Evolutionary conservation across 768 basidiomycete genomes (phyloP), one percentile per base, ranked within the genome.

Genomic region (Suillus ampliporus): DNA sequence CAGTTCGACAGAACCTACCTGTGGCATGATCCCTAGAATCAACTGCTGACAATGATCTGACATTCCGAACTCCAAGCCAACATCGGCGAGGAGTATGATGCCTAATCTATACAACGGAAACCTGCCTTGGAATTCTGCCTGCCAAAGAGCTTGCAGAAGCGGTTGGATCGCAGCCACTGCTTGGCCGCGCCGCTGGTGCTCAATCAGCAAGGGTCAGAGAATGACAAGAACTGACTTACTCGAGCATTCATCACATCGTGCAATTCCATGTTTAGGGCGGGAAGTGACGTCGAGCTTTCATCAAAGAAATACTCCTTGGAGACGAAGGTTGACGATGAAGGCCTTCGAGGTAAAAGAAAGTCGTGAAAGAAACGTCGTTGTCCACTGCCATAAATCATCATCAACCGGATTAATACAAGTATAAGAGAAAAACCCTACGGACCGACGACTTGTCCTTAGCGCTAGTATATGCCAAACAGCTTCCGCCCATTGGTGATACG

Each of bases 1-100:
- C 19, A 53, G 13, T 62, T 38, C 38, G 19, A 43, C n/a, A 50
- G 47, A 21, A 66, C 78, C 63, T 62, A 89, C 93, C 78, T 94
- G 93, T 23, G 93, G 93, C 81, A 94, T 84, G 51, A 94, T 86
- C 63, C 91, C 92, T 53, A 92, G 89, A 51, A 95, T 67, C 56
- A 94, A 81, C 61, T 80, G 82, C 65, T 78, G 80, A 61, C 86
- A 88, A 63, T 86, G 82, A 68, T 85, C 84, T 15, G 89, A 83
- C 84, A 94, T 86, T 17, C 88, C 89, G 70, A 91, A 89, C 68
- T 94, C 91, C 21, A 94, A 76, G 9, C 87, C 86, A 64, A 92
- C 76, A 68, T 95, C 94, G 1, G 94, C 93, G 21, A 95, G 82
- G 37, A 94, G 72, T 63, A 90, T 82, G 37, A 90, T 81, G 1